Conservation (phyloP, 1,139 yeast species). For the Lizanozyma gosingica region DNA sequence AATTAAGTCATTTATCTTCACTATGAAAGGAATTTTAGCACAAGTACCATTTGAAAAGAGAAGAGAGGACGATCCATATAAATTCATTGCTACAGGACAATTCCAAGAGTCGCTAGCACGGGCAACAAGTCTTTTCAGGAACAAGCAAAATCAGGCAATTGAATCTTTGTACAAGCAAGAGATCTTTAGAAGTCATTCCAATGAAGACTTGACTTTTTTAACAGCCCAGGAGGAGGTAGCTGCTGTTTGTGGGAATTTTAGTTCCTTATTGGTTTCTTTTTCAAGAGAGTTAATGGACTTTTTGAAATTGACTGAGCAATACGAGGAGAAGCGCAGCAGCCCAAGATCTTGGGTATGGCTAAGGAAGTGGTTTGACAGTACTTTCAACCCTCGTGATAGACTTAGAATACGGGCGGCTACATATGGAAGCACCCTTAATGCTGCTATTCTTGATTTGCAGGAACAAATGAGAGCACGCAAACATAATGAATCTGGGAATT, state of each 20-base stretch:
- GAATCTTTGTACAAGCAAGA: constrained; percentile 51
- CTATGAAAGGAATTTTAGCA: constrained; percentile 51
- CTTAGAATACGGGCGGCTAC: background rate
- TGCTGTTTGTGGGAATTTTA: constrained; percentile 77
- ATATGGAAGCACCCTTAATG: constrained; percentile 17
- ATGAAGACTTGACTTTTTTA: constrained; percentile 31
- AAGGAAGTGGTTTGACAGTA: constrained; percentile 30
- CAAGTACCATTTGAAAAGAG: constrained; percentile 48
- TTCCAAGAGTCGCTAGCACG: constrained; percentile 39
- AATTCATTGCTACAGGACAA: constrained; percentile 30
- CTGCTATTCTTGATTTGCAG: constrained; percentile 28
- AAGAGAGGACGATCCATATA: constrained; percentile 16
- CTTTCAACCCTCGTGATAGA: background rate
- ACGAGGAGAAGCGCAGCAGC: constrained; percentile 17
- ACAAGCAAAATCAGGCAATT: constrained; percentile 50
- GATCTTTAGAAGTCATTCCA: constrained; percentile 30
- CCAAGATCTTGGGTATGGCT: constrained; percentile 44
- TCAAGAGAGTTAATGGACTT: constrained; percentile 49
- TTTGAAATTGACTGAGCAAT: constrained; percentile 37
- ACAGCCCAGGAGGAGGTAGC: constrained; percentile 75
- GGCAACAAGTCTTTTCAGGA: constrained; percentile 48
- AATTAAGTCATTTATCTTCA: constrained; percentile 55
- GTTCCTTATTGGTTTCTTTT: constrained; percentile 54
- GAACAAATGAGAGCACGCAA: background rate
- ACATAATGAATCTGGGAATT: background rate